Evolutionary conservation across 2,329 filamentous ascomycete genomes (phyloP), one percentile per base, ranked within the genome.

Genomic region (Didymella keratinophila): DNA sequence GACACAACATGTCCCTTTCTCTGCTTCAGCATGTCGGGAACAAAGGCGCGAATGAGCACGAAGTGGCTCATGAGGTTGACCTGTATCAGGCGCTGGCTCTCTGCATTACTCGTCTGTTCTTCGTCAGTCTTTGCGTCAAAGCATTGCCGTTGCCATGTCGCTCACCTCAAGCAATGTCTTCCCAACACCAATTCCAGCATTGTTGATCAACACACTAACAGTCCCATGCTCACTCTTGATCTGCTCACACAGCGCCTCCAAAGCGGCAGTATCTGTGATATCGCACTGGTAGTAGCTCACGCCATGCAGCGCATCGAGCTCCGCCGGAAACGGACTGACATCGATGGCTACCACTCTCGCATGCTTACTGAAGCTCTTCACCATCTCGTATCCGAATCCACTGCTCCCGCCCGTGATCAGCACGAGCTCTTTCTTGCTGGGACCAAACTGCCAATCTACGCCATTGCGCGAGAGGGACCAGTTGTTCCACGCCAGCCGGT

Each of bases 401-500:
- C 65, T 66, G 28, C 70, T 71, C 0, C 69, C 71, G 6, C 71
- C 71, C 8, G 71, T 73, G 12, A 73, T 70, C 1, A 74, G 51
- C 20, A 72, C 62, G 16, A 73, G 16, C 55, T 74, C 71, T 27
- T 63, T 49, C 47, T 69, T 71, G 12, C n/a, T 44, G 0, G 53
- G 58, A 1, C 69, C 67, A 21, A 72, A 72, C 18, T 56, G 36
- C 49, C 69, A 72, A 0, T 59, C 51, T 16, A 61, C 61, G 4
- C 69, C 67, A 14, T 48, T 60, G 70, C 76, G 62, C 2, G 59
- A 44, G 2, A 72, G 47, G 1, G 51, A 53, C 73, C 77, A 80
- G 55, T 78, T 76, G 67, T 80, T 72, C 52, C 66, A 63, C 10
- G 71, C 71, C 30, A 69, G 42, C 2, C 59, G 32, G 36, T 71